phyloP scores from a whole-genome alignment of 176 grass and related monocot genomes.

The Olyra latifolia region DNA sequence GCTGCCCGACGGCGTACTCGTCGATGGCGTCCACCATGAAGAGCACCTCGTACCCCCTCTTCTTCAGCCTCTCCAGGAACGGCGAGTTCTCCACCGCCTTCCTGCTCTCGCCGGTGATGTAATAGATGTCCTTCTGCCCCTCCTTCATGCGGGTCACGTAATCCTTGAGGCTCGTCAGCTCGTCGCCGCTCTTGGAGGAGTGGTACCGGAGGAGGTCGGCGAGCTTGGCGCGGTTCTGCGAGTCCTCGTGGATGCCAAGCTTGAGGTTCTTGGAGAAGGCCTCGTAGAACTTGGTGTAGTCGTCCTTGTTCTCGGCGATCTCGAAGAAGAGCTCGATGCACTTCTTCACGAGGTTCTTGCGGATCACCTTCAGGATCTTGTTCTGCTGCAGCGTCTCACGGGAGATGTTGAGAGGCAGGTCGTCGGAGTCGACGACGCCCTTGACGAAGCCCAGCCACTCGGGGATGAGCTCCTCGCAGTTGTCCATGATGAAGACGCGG shows the following conservation, averaged over 20 bases:
- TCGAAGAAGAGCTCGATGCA: too few relatives aligned
- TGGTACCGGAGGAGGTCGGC: conserved; percentile 54
- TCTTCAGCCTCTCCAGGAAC: conserved; percentile 58
- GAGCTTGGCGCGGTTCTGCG: conserved; percentile 53
- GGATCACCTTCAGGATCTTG: too few relatives aligned
- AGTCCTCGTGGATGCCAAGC: conserved; percentile 59
- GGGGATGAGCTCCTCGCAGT: too few relatives aligned
- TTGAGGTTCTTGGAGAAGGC: conserved; percentile 70
- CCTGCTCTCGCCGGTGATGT: conserved; percentile 64
- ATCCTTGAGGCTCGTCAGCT: conserved; percentile 64
- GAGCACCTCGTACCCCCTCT: conserved; percentile 65
- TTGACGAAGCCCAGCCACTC: too few relatives aligned
- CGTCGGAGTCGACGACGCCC: too few relatives aligned
- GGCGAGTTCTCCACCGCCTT: conserved; percentile 70
- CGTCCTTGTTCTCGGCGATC: too few relatives aligned
- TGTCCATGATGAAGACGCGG: too few relatives aligned
- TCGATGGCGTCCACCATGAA: conserved; percentile 82
- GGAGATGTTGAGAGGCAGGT: too few relatives aligned
- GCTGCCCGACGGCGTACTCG: conserved; percentile 56
- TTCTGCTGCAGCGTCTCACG: too few relatives aligned
- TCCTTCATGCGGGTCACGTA: conserved; percentile 60
- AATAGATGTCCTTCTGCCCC: conserved; percentile 64
- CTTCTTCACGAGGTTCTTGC: too few relatives aligned
- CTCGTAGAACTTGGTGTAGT: too few relatives aligned
- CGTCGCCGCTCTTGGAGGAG: conserved; percentile 58